These are phyloP conservation scores for Pulveroboletus sp. DNA, from an alignment of 768 basidiomycete genomes.

Conservation along the genomic window DNA sequence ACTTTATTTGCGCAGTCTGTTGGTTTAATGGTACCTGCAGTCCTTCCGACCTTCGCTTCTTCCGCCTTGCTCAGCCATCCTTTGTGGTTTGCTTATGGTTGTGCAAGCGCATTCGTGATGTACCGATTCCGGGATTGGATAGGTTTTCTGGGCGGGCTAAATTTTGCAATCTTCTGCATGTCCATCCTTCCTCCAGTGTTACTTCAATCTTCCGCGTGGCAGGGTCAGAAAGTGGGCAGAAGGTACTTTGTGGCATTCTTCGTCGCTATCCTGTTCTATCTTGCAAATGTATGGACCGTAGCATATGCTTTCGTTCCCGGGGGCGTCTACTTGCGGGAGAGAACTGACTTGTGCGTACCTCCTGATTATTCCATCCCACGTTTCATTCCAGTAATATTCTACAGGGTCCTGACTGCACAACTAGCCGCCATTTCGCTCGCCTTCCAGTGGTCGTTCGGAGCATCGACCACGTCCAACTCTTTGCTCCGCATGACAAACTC, in stretches of 20 bases:
- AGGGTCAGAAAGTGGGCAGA: slow-evolving; percentile 38
- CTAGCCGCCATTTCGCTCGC: slow-evolving; percentile 46
- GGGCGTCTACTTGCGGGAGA: slow-evolving; percentile 68
- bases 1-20: slow-evolving; percentile 61
- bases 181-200: slow-evolving; percentile 57
- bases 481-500: slow-evolving; percentile 16
- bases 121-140: slow-evolving; percentile 62
- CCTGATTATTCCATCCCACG: neutral
- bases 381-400: neutral
- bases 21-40: slow-evolving; percentile 46
- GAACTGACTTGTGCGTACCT: slow-evolving; percentile 61
- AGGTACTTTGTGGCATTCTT: slow-evolving; percentile 56
- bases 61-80: slow-evolving; percentile 40
- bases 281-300: slow-evolving; percentile 77
- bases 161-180: slow-evolving; percentile 59
- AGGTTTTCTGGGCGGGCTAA: slow-evolving; percentile 67
- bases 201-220: slow-evolving; percentile 38
- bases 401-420: slow-evolving; percentile 54
- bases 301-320: slow-evolving; percentile 91
- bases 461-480: neutral
- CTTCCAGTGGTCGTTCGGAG: slow-evolving; percentile 39
- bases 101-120: slow-evolving; percentile 49
- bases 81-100: slow-evolving; percentile 52
- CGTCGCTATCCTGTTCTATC: slow-evolving; percentile 56
- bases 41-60: slow-evolving; percentile 21